Percentiles rank a stretch among this genome's conserved stretches.
Conservation (phyloP, 2,329 filamentous ascomycete genomes). For the Penicillium nordicum region DNA sequence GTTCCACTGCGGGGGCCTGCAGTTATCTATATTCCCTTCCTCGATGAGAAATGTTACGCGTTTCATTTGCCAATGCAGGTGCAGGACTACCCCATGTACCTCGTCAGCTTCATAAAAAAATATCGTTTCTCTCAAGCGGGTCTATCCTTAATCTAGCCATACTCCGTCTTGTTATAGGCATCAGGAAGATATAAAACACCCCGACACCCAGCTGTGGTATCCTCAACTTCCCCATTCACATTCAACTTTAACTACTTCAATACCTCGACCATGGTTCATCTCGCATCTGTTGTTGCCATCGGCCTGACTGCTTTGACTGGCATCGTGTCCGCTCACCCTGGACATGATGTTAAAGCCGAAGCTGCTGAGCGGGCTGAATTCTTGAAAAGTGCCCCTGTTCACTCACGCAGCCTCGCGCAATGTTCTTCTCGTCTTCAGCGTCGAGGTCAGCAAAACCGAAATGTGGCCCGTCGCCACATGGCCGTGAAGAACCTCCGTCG, state of each 20-base stretch:
- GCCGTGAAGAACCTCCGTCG: conserved; percentile 43
- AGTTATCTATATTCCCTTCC: not conserved
- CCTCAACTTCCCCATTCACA: not conserved
- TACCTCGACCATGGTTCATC: conserved; percentile 17
- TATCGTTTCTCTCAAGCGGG: not conserved
- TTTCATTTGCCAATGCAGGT: conserved; percentile 10
- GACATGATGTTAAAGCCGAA: conserved; percentile 50
- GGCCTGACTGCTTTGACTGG: conserved; percentile 26
- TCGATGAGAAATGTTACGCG: conserved; percentile 10
- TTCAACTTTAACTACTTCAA: not conserved
- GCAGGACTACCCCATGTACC: not conserved
- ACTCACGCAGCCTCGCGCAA: conserved; percentile 44
- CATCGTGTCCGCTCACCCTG: conserved; percentile 45
- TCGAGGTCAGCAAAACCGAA: conserved; percentile 47
- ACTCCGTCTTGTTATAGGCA: not conserved
- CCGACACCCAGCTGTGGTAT: not conserved
- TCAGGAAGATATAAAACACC: not conserved
- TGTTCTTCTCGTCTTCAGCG: conserved; percentile 49
- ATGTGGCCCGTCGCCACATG: conserved; percentile 45
- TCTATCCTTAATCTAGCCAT: not conserved
- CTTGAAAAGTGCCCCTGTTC: conserved; percentile 39
- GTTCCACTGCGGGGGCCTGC: conserved; percentile 9
- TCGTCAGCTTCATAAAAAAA: conserved; percentile 3
- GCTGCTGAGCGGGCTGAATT: conserved; percentile 50
- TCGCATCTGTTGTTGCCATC: conserved; percentile 21